Base-by-base conservation (phyloP, 2,329 filamentous ascomycete genomes). In the Lasiodiplodia sp. region DNA sequence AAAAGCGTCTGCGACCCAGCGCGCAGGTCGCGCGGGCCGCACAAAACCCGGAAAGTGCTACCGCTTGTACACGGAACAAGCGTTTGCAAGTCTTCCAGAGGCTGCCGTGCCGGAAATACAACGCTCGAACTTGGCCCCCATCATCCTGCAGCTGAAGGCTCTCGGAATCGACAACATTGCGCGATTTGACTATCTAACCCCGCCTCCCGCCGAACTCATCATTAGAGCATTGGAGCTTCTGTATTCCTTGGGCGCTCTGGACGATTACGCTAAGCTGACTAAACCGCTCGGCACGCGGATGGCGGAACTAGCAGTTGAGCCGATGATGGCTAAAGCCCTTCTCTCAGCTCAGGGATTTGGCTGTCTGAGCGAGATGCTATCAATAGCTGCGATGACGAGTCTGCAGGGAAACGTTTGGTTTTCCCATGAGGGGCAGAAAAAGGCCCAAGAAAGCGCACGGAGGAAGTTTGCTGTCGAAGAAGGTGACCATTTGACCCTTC, bases 31-130 rank as follows among this genome's bases (percentile, higher is more conserved):
- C 76, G 95, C 96, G 2, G 96, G 96, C 0, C 89, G 96, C 69
- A 97, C 94, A 0, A 92, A 88, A 72, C 89, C 95, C 0, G 96
- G 96, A 1, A 99, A 98, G 81, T 99, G 96, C 78, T 98, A 94
- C 76, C 88, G 95, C 14, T 85, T 99, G 0, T 99, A 96, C 78
- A 96, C 94, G 0, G 92, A 97, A 80, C 82, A 88, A 23, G 85
- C 86, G 2, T 96, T 89, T 76, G 82, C 87, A 44, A 77, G 79
- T 2, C 83, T 99, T 4, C 85, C 89, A 0, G 89, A 92, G 69
- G 86, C 89, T 34, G 97, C 92, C 11, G 84, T 93, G 2, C 96
- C 96, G 0, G 96, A 99, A 78, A 94, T 98, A 38, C 94, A 97
- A 76, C 88, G 96, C 62, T 94, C 92, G 1, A 97, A 98, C 75